phyloP scores from a whole-genome alignment of 2,329 filamentous ascomycete species.

The Alternaria novae-zelandiae region DNA sequence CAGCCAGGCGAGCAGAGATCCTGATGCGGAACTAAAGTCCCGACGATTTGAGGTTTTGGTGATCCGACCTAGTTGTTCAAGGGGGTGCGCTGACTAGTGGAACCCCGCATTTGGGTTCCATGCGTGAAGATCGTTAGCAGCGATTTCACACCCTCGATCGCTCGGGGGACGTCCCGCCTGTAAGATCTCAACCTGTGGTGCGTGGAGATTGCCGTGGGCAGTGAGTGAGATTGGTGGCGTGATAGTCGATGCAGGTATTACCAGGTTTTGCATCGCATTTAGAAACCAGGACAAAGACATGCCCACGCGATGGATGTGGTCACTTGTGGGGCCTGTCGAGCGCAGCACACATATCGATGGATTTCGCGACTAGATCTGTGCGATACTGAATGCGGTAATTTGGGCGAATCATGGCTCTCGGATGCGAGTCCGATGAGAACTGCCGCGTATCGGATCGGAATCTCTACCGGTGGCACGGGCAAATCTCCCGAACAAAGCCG shows the following conservation, averaged over 20 bases:
- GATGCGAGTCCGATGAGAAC: not conserved
- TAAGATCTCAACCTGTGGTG: not conserved
- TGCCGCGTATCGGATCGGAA: conserved; percentile 5
- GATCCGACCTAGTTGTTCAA: not conserved
- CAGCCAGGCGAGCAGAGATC: not conserved
- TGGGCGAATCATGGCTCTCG: conserved; percentile 5
- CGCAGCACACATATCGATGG: not conserved
- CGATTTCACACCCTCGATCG: conserved; percentile 1
- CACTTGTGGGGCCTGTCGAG: not conserved
- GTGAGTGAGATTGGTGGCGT: not conserved
- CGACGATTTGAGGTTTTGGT: not conserved
- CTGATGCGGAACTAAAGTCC: not conserved
- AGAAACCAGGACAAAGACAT: not conserved
- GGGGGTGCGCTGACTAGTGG: not conserved
- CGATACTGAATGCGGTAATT: conserved; percentile 4
- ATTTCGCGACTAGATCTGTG: not conserved
- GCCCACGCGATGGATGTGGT: not conserved
- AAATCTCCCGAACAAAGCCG: conserved; percentile 1
- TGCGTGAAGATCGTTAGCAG: conserved; percentile 4
- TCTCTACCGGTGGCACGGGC: conserved; percentile 4
- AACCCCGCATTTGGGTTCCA: conserved; percentile 4
- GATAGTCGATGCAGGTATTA: not conserved
- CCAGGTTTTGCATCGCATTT: not conserved
- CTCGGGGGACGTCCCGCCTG: conserved; percentile 1
- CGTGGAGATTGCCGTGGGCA: conserved; percentile 1